Conservation (phyloP, 306 rosid species). For the Fragaria vesca region DNA sequence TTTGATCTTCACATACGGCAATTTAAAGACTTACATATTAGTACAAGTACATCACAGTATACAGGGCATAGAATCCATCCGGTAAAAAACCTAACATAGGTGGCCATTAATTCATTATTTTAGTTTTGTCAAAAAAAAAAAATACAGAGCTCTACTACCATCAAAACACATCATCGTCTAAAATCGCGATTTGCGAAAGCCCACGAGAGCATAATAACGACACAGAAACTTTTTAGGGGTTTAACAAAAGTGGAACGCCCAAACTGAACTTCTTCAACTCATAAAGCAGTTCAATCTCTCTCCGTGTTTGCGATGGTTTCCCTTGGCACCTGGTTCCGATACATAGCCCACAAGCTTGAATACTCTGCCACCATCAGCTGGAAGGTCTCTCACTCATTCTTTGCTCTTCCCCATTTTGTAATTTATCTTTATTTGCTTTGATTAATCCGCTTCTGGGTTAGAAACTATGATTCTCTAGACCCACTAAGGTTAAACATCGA, state of each 20-base stretch:
- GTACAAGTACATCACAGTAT: too few relatives aligned
- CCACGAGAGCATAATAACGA: background rate
- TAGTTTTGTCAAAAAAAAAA: too few relatives aligned
- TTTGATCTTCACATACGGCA: too few relatives aligned
- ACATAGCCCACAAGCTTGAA: conserved; percentile 48
- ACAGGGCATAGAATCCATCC: too few relatives aligned
- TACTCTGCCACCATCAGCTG: conserved; percentile 49
- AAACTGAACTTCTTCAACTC: background rate
- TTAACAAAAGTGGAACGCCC: conserved; percentile 19
- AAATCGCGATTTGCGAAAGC: conserved; percentile 9
- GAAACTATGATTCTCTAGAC: background rate
- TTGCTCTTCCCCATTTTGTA: conserved; percentile 1
- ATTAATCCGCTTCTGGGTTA: conserved; percentile 6
- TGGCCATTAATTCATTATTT: too few relatives aligned
- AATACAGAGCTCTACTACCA: too few relatives aligned
- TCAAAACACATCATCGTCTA: background rate
- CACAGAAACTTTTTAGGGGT: conserved; percentile 13
- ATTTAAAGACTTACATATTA: too few relatives aligned
- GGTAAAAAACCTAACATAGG: too few relatives aligned
- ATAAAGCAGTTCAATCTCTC: background rate
- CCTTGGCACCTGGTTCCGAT: conserved; percentile 53
- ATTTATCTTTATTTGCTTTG: background rate
- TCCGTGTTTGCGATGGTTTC: conserved; percentile 52
- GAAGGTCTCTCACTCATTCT: conserved; percentile 48
- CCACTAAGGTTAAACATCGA: background rate